phyloP scores from a whole-genome alignment of 2,329 filamentous ascomycete species.

The Talaromyces funiculosus region DNA sequence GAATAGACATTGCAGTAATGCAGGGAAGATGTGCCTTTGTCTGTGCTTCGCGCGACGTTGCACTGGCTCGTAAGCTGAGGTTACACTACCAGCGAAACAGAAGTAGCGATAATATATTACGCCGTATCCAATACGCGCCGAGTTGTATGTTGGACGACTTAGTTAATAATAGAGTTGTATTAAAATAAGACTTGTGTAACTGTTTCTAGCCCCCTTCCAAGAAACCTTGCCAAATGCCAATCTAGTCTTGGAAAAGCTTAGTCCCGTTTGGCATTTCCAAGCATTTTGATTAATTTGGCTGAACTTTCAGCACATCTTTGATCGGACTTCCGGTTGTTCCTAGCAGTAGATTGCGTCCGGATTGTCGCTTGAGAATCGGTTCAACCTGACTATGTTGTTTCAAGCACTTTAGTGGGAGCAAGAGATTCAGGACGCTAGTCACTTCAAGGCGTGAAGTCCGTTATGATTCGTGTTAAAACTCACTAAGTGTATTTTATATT shows the following conservation, averaged over 20 bases:
- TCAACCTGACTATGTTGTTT: not conserved
- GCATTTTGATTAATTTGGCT: not conserved
- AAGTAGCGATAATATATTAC: not conserved
- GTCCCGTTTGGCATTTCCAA: not conserved
- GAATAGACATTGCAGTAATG: not conserved
- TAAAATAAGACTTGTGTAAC: not conserved
- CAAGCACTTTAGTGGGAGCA: not conserved
- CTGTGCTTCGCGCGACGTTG: conserved; percentile 2
- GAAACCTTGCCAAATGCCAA: not conserved
- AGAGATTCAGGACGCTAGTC: not conserved
- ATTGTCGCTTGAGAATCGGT: not conserved
- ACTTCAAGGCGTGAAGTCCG: not conserved
- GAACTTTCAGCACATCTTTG: not conserved
- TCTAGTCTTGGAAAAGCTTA: conserved; percentile 6
- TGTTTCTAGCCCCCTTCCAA: not conserved
- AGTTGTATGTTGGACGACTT: not conserved
- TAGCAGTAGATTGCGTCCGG: not conserved
- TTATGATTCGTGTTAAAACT: not conserved
- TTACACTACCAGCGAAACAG: not conserved
- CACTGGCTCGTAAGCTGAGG: conserved; percentile 1
- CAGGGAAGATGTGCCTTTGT: not conserved
- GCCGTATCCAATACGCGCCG: not conserved
- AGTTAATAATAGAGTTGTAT: not conserved
- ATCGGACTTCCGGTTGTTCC: not conserved
- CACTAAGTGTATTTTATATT: not conserved